These are phyloP conservation scores for Poa pratensis DNA, from an alignment of 176 grass and related monocot genomes.

Conservation along the genomic window DNA sequence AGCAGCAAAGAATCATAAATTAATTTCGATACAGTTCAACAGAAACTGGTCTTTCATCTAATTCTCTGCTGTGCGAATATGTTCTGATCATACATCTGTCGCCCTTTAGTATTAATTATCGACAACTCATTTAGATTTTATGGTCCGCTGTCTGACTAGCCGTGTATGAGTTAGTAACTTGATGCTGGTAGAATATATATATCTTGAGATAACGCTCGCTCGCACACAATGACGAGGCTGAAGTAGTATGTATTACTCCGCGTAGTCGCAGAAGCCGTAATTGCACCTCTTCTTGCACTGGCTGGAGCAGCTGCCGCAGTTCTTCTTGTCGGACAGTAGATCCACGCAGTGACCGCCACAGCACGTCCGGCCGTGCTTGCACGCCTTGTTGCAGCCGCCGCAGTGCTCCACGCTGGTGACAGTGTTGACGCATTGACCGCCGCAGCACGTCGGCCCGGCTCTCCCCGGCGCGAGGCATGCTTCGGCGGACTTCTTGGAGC, in stretches of 20 bases:
- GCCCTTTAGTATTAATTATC: neutral
- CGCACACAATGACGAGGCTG: neutral
- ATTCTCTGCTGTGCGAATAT: neutral
- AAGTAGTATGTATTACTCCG: neutral
- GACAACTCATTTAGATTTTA: neutral
- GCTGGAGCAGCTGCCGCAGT: constrained; percentile 39
- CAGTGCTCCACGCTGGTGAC: neutral
- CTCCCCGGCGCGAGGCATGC: constrained; percentile 39
- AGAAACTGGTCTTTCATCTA: neutral
- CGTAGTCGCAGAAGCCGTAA: constrained; percentile 20
- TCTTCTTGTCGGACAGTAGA: constrained; percentile 17
- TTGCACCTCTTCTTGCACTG: constrained; percentile 11
- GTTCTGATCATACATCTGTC: neutral
- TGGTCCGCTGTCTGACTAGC: neutral
- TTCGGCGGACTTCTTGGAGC: constrained; percentile 33
- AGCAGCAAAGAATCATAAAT: too few species aligned
- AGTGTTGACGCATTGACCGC: constrained; percentile 12
- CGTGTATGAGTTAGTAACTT: too few species aligned
- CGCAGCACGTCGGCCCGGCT: constrained; percentile 34
- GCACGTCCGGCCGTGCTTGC: constrained; percentile 8
- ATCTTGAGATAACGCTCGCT: too few species aligned
- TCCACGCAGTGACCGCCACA: constrained; percentile 47
- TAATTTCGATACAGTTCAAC: too few species aligned
- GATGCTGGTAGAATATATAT: too few species aligned
- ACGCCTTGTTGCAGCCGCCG: constrained; percentile 9